Evolutionary conservation across 2,329 filamentous ascomycete species (phyloP), one percentile per base, ranked within the genome.

Genomic region (Aureobasidium vineae): DNA sequence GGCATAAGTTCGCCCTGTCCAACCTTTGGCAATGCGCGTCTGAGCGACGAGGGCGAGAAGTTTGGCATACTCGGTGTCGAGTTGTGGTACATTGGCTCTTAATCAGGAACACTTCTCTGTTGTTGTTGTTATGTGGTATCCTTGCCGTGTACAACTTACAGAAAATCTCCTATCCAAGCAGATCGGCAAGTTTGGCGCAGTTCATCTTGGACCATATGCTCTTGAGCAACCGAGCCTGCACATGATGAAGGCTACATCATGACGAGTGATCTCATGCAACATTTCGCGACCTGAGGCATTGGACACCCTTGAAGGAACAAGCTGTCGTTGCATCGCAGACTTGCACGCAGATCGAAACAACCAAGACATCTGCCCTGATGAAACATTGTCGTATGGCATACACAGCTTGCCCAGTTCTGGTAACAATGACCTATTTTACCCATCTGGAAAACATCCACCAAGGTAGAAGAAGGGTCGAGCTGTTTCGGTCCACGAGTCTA

Each of bases 41-140:
- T 99, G 61, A 97, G 94, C 73, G 94, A 97, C 65, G 91, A 96
- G 73, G 95, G 94, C 0, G 87, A 88, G 68, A 97, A 96, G 76
- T 99, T 98, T 74, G 90, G 92, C 68, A 86, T 99, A 15, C 75
- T 97, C 38, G 94, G 92, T 1, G 90, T 97, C 1, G 95, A 99
- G 79, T 79, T 98, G 13, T 99, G 95, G 95, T 92, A 91, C 74
- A 85, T 98, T 71, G 94, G 95, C n/a, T 72, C 72, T 19, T 76
- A 68, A 72, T 54, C 59, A 6, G 16, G 16, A n/a, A 19, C 8
- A n/a, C 21, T 21, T n/a, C 33, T 11, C 1, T 41, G 36, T 11
- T 13, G 11, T 47, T 10, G 23, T 19, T 23, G 40, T 19, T n/a
- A 3, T n/a, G 49, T 52, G 49, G 16, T 11, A n/a, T 52, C 16